Evolutionary conservation across 768 basidiomycete species (phyloP), one percentile per base, ranked within the genome.

Genomic region (Suillus weaverae): DNA sequence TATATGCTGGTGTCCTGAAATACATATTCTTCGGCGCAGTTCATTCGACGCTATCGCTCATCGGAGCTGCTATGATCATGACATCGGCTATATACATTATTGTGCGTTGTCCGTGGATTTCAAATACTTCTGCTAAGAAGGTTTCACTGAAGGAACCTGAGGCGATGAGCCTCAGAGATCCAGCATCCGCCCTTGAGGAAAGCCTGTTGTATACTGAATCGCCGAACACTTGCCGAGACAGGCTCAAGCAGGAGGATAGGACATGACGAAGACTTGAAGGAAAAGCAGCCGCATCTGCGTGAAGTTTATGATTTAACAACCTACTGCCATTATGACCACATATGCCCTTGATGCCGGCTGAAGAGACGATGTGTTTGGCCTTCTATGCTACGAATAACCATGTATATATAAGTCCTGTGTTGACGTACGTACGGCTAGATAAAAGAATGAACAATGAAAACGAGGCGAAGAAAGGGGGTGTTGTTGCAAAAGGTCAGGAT

Each of bases 1-100:
- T 92, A n/a, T 93, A 89, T 70, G 86, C 90, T 0, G 78, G 83
- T 3, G 71, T 87, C 18, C 78, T 92, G 13, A 89, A 95, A 72
- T 78, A 84, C 5, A 66, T 89, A 48, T 82, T 90, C 69, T 91
- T 94, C 74, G 79, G 85, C 53, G 81, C 81, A 1, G 72, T 78
- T 6, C 91, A 90, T 0, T 83, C 89, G 1, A 67, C 79, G 2
- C 76, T 90, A 35, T 90, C 88, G 4, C 70, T 88, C 5, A 68
- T 86, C 11, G 93, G 93, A 1, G 87, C 86, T 1, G 51, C 78
- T 5, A 84, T 92, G 64, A 94, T 93, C 10, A 63, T 62, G 46
- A 3, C 43, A 2, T 61, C 62, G 8, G 60, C 59, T 14, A 41
- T 63, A 43, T 63, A 61, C 1, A 57, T 63, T 44, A 35, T 63